Conservation (phyloP, 1,284 basidiomycete genomes). For the Pisolithus thermaeus region DNA sequence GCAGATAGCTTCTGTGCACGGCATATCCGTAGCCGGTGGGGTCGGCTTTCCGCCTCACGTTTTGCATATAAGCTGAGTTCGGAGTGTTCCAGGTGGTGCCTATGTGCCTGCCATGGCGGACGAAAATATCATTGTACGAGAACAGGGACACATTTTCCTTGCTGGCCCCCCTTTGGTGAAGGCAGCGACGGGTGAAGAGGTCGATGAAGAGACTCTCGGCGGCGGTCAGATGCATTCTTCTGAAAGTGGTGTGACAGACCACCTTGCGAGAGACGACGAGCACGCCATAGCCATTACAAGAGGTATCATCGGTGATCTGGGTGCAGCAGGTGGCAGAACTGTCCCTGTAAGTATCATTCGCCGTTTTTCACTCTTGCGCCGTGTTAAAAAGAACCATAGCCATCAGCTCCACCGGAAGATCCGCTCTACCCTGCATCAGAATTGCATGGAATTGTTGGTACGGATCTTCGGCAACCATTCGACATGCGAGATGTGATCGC, state of each 20-base stretch:
- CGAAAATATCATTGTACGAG: constrained; percentile 90
- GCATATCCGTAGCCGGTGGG: constrained; percentile 83
- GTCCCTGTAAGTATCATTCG: constrained; percentile 37
- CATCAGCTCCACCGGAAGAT: constrained; percentile 52
- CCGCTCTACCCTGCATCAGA: constrained; percentile 81
- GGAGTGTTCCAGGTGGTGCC: constrained; percentile 55
- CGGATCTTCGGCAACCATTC: constrained; percentile 81
- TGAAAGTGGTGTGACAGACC: constrained; percentile 92
- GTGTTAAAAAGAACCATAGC: constrained; percentile 37
- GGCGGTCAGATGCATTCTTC: constrained; percentile 93
- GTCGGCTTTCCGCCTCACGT: not conserved
- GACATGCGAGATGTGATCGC: constrained; percentile 94
- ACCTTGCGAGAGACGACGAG: constrained; percentile 83
- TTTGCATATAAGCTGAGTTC: constrained; percentile 8
- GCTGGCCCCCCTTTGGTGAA: constrained; percentile 94
- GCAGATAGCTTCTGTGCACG: constrained; percentile 90
- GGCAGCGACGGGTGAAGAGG: constrained; percentile 90
- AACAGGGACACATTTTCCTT: constrained; percentile 94
- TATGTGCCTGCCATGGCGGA: constrained; percentile 98
- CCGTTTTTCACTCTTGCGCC: not conserved
- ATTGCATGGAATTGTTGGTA: constrained; percentile 87
- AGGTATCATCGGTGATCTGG: constrained; percentile 77
- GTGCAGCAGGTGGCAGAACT: constrained; percentile 48
- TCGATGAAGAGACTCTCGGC: constrained; percentile 90
- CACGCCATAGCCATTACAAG: constrained; percentile 85